Percentiles rank a stretch among this genome's conserved stretches.
Conservation (phyloP, 768 basidiomycete species). For the Amanita muscaria region DNA sequence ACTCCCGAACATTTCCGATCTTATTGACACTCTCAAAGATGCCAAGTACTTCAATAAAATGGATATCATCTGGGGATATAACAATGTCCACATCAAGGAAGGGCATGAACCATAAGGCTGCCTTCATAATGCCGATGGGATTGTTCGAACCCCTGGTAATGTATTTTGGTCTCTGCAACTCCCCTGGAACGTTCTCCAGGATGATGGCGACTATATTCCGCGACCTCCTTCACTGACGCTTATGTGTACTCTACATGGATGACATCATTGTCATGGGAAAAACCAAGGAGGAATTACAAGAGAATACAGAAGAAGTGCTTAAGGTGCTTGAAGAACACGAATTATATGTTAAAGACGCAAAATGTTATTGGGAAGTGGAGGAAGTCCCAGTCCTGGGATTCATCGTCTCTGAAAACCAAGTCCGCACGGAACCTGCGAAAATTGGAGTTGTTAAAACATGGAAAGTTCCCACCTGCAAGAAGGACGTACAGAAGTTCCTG, state of each 20-base stretch:
- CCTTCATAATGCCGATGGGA: constrained; percentile 28
- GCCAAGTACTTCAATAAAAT: constrained; percentile 25
- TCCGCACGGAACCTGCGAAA: not conserved
- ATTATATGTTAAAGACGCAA: not conserved
- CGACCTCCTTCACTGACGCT: constrained; percentile 17
- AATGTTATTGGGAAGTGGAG: not conserved
- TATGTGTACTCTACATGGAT: no score
- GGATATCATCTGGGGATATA: constrained; percentile 31
- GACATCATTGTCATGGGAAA: not conserved
- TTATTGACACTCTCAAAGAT: not conserved
- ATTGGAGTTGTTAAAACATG: no score
- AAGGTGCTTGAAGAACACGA: not conserved
- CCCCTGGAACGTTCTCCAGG: no score
- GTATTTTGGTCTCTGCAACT: no score
- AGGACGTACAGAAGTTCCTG: constrained; percentile 25
- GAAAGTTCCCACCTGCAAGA: constrained; percentile 14
- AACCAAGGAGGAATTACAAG: not conserved
- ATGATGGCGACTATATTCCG: no score
- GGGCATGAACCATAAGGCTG: constrained; percentile 37
- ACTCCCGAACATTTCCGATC: not conserved
- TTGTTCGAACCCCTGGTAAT: constrained; percentile 4
- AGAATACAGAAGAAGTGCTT: not conserved
- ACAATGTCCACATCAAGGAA: constrained; percentile 31
- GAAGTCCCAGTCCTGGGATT: not conserved
- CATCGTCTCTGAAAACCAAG: not conserved